A percentile compares a stretch with the other conserved stretches of the same genome.
Evolutionary conservation across 2,329 filamentous ascomycete genomes (phyloP).

Genomic region (Hypoxylon sp.): DNA sequence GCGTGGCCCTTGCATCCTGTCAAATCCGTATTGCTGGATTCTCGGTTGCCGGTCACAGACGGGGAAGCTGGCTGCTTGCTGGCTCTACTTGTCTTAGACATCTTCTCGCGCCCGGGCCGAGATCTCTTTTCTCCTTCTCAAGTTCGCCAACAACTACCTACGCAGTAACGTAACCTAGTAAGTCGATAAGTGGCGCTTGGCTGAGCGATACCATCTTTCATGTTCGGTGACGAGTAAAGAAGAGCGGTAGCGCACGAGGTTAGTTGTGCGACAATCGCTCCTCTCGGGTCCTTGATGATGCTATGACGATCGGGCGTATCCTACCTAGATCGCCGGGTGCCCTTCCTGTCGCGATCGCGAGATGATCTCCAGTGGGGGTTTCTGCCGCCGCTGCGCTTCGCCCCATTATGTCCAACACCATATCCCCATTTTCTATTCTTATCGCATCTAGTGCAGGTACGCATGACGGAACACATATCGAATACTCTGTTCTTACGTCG

Average conservation of each 20-base stretch:
- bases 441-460: not conserved
- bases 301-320: slow-evolving; percentile 6
- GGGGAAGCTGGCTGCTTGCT: slow-evolving; percentile 8
- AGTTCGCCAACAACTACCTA: not conserved
- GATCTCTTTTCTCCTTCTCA: not conserved
- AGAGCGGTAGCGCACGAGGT: not conserved
- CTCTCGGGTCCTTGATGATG: not conserved
- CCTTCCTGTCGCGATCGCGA: not conserved
- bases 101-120: not conserved
- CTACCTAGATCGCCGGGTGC: slow-evolving; percentile 1
- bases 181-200: not conserved
- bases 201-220: not conserved
- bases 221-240: not conserved
- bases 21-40: slow-evolving; percentile 33
- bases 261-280: not conserved
- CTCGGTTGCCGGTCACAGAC: slow-evolving; percentile 24
- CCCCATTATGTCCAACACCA: slow-evolving; percentile 4
- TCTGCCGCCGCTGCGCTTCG: slow-evolving; percentile 8
- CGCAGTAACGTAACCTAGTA: not conserved
- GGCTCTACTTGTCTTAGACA: slow-evolving; percentile 19
- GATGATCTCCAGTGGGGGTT: not conserved
- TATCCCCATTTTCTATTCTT: slow-evolving; percentile 2
- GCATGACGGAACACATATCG: slow-evolving; percentile 5
- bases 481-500: slow-evolving; percentile 4
- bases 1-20: slow-evolving; percentile 28